Conservation (phyloP, 2,329 filamentous ascomycete species). For the Apiospora kogelbergensis region DNA sequence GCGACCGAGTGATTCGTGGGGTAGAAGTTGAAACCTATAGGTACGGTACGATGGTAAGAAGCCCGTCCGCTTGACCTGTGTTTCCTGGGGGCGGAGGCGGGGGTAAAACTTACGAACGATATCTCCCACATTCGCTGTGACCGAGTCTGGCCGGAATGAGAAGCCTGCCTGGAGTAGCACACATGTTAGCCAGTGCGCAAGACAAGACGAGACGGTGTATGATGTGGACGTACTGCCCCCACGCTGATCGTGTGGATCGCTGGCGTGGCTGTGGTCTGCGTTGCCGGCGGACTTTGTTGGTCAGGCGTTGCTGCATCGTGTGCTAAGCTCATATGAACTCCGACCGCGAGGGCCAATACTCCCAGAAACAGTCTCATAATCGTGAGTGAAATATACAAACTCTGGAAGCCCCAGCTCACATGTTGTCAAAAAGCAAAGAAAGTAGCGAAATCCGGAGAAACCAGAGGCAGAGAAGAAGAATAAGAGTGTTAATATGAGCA, state of each 20-base stretch:
- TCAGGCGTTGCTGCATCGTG: background rate
- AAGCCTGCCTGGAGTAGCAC: background rate
- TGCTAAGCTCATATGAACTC: background rate
- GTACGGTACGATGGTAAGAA: background rate
- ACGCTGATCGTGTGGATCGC: background rate
- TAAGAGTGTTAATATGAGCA: background rate
- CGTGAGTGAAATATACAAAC: background rate
- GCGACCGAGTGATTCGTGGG: background rate
- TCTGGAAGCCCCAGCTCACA: background rate
- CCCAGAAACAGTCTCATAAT: background rate
- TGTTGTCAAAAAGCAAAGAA: background rate
- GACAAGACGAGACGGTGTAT: background rate
- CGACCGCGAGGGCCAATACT: background rate
- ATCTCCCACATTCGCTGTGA: background rate
- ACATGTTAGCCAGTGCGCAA: background rate
- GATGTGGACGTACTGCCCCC: background rate
- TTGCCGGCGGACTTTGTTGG: too few relatives aligned
- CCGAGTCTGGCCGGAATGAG: background rate
- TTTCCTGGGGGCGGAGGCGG: too few relatives aligned
- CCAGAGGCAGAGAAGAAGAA: background rate
- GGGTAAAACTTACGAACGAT: background rate
- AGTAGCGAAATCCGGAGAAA: background rate
- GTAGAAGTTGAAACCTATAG: slow-evolving; percentile 2
- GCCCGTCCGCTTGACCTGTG: background rate
- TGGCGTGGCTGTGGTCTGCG: background rate